Conservation (phyloP, 1,284 basidiomycete genomes). For the Sporisorium graminicola region DNA sequence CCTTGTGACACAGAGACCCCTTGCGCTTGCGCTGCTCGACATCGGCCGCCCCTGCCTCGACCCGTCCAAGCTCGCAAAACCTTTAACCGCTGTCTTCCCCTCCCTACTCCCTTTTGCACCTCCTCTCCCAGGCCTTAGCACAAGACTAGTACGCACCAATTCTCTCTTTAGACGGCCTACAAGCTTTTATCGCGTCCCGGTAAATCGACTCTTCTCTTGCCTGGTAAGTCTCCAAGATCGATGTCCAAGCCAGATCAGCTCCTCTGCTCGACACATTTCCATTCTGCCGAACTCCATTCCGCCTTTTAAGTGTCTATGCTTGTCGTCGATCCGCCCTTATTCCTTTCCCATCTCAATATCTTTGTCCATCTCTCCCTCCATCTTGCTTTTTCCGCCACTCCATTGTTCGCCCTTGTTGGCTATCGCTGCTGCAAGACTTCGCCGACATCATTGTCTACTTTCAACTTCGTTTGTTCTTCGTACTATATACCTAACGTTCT, state of each 20-base stretch:
- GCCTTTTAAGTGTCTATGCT: slow-evolving; percentile 37
- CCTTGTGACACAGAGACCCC: slow-evolving; percentile 12
- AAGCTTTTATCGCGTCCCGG: not conserved
- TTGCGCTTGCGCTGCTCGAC: slow-evolving; percentile 24
- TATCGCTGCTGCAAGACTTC: not conserved
- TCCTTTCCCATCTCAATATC: not conserved
- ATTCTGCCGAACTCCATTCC: slow-evolving; percentile 29
- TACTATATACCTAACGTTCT: not conserved
- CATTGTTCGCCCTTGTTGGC: not conserved
- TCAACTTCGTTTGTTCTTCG: not conserved
- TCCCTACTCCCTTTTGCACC: not conserved
- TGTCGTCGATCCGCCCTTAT: slow-evolving; percentile 31
- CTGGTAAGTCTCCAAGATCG: slow-evolving; percentile 15
- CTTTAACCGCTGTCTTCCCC: not conserved
- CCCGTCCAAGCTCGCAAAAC: slow-evolving; percentile 1
- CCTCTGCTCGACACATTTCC: slow-evolving; percentile 20
- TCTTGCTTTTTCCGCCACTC: not conserved
- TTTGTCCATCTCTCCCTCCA: slow-evolving; percentile 3
- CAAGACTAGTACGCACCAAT: no score
- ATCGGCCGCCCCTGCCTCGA: slow-evolving; percentile 27
- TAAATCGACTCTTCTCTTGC: not conserved
- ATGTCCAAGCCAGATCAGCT: slow-evolving; percentile 4
- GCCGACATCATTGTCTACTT: not conserved
- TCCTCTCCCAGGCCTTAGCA: not conserved
- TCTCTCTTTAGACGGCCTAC: not conserved